Evolutionary conservation across 2,329 filamentous ascomycete genomes (phyloP), one percentile per base, ranked within the genome.

Genomic region (Fusarium chuoi): DNA sequence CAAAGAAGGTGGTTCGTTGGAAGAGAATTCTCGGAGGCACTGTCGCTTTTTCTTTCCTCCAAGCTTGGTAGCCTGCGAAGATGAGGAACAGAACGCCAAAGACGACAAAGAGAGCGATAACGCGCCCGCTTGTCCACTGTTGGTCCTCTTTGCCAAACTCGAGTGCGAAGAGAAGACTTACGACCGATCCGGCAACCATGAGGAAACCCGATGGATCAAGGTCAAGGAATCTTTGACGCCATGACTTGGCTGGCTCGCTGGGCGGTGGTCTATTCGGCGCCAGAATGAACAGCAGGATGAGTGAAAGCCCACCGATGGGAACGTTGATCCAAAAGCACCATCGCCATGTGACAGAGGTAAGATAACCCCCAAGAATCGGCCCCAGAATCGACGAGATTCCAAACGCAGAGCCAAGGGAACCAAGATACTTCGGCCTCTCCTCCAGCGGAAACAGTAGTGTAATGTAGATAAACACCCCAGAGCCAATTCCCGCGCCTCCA

Each of bases 271-370:
- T 52, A 1, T 68, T 57, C 0, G 70, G 70, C 1, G 69, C 63
- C 9, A 72, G 18, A 0, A 72, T 12, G 6, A 39, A 54, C 1
- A 72, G 10, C 7, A 72, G 51, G 1, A 68, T 17, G 0, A 72
- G 41, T 0, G 69, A 41, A n/a, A 72, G 42, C 10, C 64, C 70
- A 0, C 70, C 70, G 5, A 72, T 65, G 1, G 70, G 70, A 0
- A 72, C 68, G 3, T 72, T 72, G 30, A 72, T 72, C 70, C 69
- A 72, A n/a, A 72, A 72, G 17, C 70, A 72, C 70, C 70, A 72
- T 9, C 70, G 70, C 70, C 70, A 72, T 2, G 20, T 61, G 7
- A 69, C 33, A 5, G 68, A 65, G 3, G 70, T 72, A 5, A 72
- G 69, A 24, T 72, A 72, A 0, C 70, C 70, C 1, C 70, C 70